Base-by-base conservation (phyloP, 1,139 yeast species). In the Blastobotrys ciferrii region DNA sequence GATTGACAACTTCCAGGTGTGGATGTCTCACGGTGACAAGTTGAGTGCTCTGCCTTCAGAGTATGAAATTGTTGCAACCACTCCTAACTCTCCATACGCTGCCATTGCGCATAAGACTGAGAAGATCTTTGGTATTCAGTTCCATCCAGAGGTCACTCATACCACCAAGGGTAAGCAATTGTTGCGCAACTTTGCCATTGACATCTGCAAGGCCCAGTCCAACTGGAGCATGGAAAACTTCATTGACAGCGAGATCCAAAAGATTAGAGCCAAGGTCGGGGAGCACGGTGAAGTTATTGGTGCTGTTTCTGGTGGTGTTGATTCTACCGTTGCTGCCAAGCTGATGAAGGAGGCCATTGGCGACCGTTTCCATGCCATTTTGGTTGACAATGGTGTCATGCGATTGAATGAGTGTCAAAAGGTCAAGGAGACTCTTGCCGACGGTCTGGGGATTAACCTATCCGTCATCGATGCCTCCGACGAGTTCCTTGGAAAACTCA, bases 21-120 rank as follows among this genome's bases (percentile, higher is more conserved):
- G 99, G 99, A 92, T 92, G 99, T 91, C 98, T 42, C 99, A 92
- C 71, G 96, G 96, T 65, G 99, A 92, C 74, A 94, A 92, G 75
- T 78, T 92, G 64, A 84, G 83, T 62, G 87, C 91, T 46, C 78
- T 92, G 61, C 99, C 99, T 64, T 77, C 80, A 44, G 96, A 95
- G 33, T 92, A 81, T 79, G 81, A 84, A 69, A 81, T 86, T 53
- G 91, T 91, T 53, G 99, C 98, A 45, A 82, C 89, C 45, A 85
- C 97, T 45, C 87, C 78, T 59, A 92, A 92, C 79, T 91, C 98
- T 42, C 98, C 98, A 47, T 94, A 68, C 73, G 95, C 97, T 62
- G 98, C 95, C 65, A 84, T 92, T 68, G 81, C 91, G 52, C 84
- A 89, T 71, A 82, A 78, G 66, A 66, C 75, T 49, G 82, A 86